Evolutionary conservation across 2,329 filamentous ascomycete species (phyloP), one percentile per base, ranked within the genome.

Genomic region (Sporothrix protearum): DNA sequence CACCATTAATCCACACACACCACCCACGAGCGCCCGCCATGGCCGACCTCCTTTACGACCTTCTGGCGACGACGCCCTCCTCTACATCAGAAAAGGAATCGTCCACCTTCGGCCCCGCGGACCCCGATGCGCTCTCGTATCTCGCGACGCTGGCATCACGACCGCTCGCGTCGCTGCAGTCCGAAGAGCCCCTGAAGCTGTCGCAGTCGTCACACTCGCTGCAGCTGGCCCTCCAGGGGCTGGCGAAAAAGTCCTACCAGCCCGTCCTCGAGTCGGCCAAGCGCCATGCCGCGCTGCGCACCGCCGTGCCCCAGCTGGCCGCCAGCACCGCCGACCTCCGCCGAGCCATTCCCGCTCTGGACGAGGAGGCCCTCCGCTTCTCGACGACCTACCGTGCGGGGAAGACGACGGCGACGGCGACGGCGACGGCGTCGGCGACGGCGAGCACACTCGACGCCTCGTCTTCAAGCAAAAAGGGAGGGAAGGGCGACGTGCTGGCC

Each of bases 221-320:
- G 53, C 86, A 95, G 16, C 88, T 97, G 53, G 92, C 93, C 0
- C 86, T 98, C 0, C 96, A 99, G 79, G 88, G 89, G 0, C 88
- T 98, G 67, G 95, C 94, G 8, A 97, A 97, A 76, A 92, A 92
- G 76, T 97, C 94, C 0, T 91, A 97, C 80, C 92, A 91, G 78
- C 86, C 90, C 22, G 90, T 98, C 75, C 94, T 97, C 76, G 85
- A 90, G 69, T 96, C 95, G 3, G 90, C 92, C 28, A 87, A 89
- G 76, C 90, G 92, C 76, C 89, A 98, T 77, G 86, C 88, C n/a
- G 89, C 89, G 10, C 85, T 98, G 8, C 85, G 85, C 67, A 84
- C 85, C n/a, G 87, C 90, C 0, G 84, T 99, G n/a, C 92, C 93
- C 0, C 80, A 83, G 16, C 83, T 98, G 59, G 88, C 87, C 49